Evolutionary conservation across 2,329 filamentous ascomycete genomes (phyloP).

Genomic region (Hyphodiscus sp.): DNA sequence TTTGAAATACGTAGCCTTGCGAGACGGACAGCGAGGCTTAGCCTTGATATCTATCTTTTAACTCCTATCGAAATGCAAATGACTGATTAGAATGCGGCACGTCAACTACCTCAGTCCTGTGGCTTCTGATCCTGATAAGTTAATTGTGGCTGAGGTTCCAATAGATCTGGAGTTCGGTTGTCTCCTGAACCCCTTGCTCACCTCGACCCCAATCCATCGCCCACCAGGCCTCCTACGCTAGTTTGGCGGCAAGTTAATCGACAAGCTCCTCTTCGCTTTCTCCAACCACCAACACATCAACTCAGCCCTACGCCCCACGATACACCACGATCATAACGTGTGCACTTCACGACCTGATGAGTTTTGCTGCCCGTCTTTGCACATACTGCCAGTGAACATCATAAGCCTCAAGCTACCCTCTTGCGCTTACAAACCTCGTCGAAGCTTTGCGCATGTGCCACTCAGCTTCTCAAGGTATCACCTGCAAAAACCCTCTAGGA

Average conservation of each 20-base stretch:
- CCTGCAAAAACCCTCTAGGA: background rate
- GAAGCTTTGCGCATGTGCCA: conserved; percentile 9
- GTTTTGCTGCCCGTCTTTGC: background rate
- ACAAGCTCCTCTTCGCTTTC: background rate
- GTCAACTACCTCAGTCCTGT: background rate
- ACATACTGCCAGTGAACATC: background rate
- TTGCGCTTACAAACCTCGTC: conserved; percentile 14
- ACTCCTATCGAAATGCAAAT: no score
- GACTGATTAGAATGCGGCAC: no score
- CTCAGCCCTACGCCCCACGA: conserved; percentile 12
- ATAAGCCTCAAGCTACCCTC: background rate
- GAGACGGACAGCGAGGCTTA: no score
- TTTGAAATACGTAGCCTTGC: no score
- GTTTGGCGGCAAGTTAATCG: background rate
- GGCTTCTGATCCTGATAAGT: background rate
- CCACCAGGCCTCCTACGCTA: background rate
- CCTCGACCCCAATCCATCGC: background rate
- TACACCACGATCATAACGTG: background rate
- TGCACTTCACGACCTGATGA: background rate
- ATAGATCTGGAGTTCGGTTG: background rate
- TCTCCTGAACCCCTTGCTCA: background rate
- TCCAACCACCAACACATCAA: conserved; percentile 4
- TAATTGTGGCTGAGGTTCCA: background rate
- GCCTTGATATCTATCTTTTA: no score
- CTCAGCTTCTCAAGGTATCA: background rate